These are phyloP conservation scores for Aphanomyces cochlioides DNA, from an alignment of 352 stramenopile genomes.

Conservation along the genomic window DNA sequence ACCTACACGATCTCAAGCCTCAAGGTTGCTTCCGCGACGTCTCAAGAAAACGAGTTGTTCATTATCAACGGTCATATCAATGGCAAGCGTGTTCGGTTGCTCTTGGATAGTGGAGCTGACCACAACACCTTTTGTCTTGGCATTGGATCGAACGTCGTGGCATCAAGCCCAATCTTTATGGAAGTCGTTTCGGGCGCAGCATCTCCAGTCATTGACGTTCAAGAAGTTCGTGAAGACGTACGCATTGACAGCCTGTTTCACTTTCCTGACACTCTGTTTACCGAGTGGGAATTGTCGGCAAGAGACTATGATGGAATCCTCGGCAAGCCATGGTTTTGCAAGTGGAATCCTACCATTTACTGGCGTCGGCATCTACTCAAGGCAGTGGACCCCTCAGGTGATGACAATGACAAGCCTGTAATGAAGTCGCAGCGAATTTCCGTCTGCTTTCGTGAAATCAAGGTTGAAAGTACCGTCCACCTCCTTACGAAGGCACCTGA, in stretches of 20 bases:
- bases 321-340: slow-evolving; percentile 24
- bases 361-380: slow-evolving; percentile 3
- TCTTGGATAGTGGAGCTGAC: not conserved
- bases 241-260: not conserved
- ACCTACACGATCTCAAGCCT: not conserved
- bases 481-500: too few species aligned
- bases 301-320: slow-evolving; percentile 23
- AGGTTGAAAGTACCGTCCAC: too few species aligned
- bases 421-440: too few species aligned
- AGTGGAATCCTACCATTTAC: slow-evolving; percentile 24
- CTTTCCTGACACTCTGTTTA: not conserved
- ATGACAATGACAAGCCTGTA: too few species aligned
- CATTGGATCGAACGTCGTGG: not conserved
- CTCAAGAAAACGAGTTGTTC: not conserved
- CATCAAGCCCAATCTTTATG: not conserved
- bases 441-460: too few species aligned
- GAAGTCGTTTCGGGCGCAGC: not conserved
- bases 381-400: too few species aligned
- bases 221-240: not conserved
- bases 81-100: not conserved
- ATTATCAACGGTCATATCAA: not conserved
- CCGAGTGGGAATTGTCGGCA: slow-evolving; percentile 3
- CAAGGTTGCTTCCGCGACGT: not conserved
- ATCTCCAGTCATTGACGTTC: not conserved
- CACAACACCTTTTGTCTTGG: not conserved